These are phyloP conservation scores for Neophaeococcomyces aloes DNA, from an alignment of 2,329 filamentous ascomycete genomes.

Conservation along the genomic window DNA sequence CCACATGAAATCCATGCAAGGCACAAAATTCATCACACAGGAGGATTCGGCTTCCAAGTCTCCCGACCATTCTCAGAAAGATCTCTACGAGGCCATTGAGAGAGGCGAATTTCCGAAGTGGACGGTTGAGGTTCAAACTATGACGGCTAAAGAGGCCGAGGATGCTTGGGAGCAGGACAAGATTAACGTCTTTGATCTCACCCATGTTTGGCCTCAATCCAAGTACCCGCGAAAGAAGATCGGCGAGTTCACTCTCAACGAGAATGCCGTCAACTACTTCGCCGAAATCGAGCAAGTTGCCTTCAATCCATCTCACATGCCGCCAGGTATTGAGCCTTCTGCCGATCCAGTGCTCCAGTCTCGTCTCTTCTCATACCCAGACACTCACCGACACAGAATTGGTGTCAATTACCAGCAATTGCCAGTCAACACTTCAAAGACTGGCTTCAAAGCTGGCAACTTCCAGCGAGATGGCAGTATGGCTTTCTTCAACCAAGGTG, in stretches of 20 bases:
- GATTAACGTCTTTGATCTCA: slow-evolving; percentile 47
- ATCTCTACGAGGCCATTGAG: slow-evolving; percentile 43
- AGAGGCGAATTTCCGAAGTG: slow-evolving; percentile 43
- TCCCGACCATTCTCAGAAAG: slow-evolving; percentile 44
- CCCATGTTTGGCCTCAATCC: slow-evolving; percentile 44
- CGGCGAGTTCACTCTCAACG: slow-evolving; percentile 43
- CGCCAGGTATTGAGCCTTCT: slow-evolving; percentile 58
- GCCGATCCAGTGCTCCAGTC: slow-evolving; percentile 60
- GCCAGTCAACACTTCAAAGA: slow-evolving; percentile 47
- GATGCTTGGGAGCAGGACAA: slow-evolving; percentile 59
- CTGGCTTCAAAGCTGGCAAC: slow-evolving; percentile 44
- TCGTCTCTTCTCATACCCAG: slow-evolving; percentile 60
- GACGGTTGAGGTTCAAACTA: slow-evolving; percentile 42
- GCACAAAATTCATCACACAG: slow-evolving; percentile 43
- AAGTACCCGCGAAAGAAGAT: slow-evolving; percentile 45
- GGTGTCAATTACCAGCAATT: slow-evolving; percentile 56
- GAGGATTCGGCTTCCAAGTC: slow-evolving; percentile 41
- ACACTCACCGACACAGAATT: slow-evolving; percentile 55
- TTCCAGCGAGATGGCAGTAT: slow-evolving; percentile 65
- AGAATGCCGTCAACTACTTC: slow-evolving; percentile 51
- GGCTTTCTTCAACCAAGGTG: slow-evolving; percentile 56
- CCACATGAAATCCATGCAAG: slow-evolving; percentile 45
- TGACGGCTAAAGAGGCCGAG: slow-evolving; percentile 44
- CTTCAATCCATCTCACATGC: slow-evolving; percentile 57
- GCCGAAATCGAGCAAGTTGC: slow-evolving; percentile 60